A percentile compares a stretch with the other conserved stretches of the same genome.
Evolutionary conservation across 768 basidiomycete species (phyloP).

Genomic region (Phlegmacium glaucopus): DNA sequence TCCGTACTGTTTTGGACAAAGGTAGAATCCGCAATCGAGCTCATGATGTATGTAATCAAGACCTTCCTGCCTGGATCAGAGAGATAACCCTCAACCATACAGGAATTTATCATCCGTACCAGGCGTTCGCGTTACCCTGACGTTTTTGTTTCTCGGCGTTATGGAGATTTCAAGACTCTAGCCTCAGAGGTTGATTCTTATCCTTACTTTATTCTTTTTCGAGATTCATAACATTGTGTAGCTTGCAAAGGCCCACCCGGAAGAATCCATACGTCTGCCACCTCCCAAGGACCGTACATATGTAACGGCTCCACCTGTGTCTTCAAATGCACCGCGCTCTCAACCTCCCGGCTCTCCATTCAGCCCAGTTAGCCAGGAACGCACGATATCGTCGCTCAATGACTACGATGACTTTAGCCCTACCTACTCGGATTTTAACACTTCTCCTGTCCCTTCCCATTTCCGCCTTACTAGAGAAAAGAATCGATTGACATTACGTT

Average conservation of each 20-base stretch:
- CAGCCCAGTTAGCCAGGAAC: conserved; percentile 11
- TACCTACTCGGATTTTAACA: conserved; percentile 8
- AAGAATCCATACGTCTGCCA: conserved; percentile 75
- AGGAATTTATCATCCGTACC: conserved; percentile 97
- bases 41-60: conserved; percentile 70
- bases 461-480: conserved; percentile 87
- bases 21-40: conserved; percentile 80
- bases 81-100: conserved; percentile 9
- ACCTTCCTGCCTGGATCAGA: conserved; percentile 4
- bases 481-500: conserved; percentile 90
- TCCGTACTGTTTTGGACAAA: conserved; percentile 79
- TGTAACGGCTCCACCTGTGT: conserved; percentile 45
- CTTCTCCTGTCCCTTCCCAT: conserved; percentile 24
- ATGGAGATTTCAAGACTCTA: conserved; percentile 93
- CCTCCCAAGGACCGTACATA: conserved; percentile 87
- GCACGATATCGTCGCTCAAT: conserved; percentile 7
- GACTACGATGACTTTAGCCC: conserved; percentile 2
- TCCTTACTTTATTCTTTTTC: not conserved
- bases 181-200: conserved; percentile 63
- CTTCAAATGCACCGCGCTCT: conserved; percentile 20
- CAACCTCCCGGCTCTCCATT: conserved; percentile 12
- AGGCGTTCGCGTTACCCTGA: conserved; percentile 68
- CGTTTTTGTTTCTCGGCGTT: conserved; percentile 85
- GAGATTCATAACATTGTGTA: conserved; percentile 26
- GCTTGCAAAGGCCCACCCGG: conserved; percentile 86